Evolutionary conservation across 2,329 filamentous ascomycete genomes (phyloP), one percentile per base, ranked within the genome.

Genomic region (Phoma sp.): DNA sequence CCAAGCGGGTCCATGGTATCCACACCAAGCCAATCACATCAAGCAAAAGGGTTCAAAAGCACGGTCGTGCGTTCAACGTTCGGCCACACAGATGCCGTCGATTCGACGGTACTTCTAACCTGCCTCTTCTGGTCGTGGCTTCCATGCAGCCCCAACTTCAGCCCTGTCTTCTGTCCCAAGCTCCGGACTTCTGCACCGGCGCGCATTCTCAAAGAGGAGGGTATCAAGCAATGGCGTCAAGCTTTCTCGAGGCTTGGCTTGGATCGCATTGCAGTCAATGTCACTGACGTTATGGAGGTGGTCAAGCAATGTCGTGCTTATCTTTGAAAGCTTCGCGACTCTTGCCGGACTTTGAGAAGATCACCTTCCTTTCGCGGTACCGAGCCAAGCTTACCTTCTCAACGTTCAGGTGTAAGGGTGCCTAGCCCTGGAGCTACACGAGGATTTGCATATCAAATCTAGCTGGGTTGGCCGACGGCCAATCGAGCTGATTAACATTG

Each of bases 171-270:
- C 34, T 30, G 20, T 21, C 21, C 10, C 42, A 32, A 47, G 32
- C 33, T 17, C 15, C 39, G 11, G 4, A 26, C 20, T 23, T 39
- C 20, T 34, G 21, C 26, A 21, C 39, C 52, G 48, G 48, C 43
- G 28, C 29, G 37, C 42, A 38, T 30, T 28, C 47, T 48, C 49
- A 39, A 45, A 49, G 18, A 36, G 48, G 57, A 42, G 46, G 50
- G 53, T 55, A 52, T 42, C 50, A 60, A 60, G 57, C 57, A 57
- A 48, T 47, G 21, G n/a, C 23, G 32, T 54, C 53, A 59, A 62
- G 56, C 55, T 54, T 55, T 42, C 37, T 34, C 17, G 47, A 59
- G 53, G 60, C 58, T 64, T 63, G 53, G 42, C 59, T 28, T 42
- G 46, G 37, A 55, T 47, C 33, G 34, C 37, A 30, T 12, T 23